Conservation (phyloP, 192 early-diverging fungal genomes). For the Helicostylum pulchrum region DNA sequence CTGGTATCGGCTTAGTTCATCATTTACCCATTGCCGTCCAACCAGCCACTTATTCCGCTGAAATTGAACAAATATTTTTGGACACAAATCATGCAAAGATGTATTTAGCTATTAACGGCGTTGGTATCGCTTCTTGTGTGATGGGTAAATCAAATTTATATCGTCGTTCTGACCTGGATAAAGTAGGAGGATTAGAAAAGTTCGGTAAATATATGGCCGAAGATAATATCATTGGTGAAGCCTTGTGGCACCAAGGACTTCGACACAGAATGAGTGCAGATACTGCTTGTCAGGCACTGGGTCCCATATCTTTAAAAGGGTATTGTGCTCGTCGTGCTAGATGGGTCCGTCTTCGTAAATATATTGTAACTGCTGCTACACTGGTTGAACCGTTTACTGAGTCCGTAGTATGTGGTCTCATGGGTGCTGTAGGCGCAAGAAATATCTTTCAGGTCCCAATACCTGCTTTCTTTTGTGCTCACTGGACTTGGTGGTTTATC, state of each 20-base stretch:
- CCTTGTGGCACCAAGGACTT: slow-evolving; percentile 74
- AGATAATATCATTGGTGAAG: slow-evolving; percentile 91
- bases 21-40: slow-evolving; percentile 82
- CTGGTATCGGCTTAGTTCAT: slow-evolving; percentile 90
- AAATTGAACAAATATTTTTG: slow-evolving; percentile 85
- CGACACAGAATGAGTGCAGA: slow-evolving; percentile 87
- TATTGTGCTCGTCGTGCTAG: slow-evolving; percentile 83
- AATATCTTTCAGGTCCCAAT: slow-evolving; percentile 38
- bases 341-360: slow-evolving; percentile 94
- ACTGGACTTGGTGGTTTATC: slow-evolving; percentile 29
- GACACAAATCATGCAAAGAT: slow-evolving; percentile 91
- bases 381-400: slow-evolving; percentile 91
- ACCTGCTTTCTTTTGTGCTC: slow-evolving; percentile 26
- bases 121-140: slow-evolving; percentile 81
- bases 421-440: slow-evolving; percentile 67
- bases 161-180: slow-evolving; percentile 76
- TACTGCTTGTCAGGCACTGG: slow-evolving; percentile 81
- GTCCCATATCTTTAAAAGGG: slow-evolving; percentile 66
- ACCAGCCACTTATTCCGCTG: slow-evolving; percentile 69
- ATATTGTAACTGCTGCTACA: slow-evolving; percentile 86
- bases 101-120: slow-evolving; percentile 91
- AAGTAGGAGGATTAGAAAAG: slow-evolving; percentile 73
- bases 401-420: slow-evolving; percentile 72
- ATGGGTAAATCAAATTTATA: slow-evolving; percentile 96
- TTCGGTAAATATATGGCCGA: slow-evolving; percentile 94